These are phyloP conservation scores for Colletotrichum costaricense DNA, from an alignment of 2,329 filamentous ascomycete species.

Conservation along the genomic window DNA sequence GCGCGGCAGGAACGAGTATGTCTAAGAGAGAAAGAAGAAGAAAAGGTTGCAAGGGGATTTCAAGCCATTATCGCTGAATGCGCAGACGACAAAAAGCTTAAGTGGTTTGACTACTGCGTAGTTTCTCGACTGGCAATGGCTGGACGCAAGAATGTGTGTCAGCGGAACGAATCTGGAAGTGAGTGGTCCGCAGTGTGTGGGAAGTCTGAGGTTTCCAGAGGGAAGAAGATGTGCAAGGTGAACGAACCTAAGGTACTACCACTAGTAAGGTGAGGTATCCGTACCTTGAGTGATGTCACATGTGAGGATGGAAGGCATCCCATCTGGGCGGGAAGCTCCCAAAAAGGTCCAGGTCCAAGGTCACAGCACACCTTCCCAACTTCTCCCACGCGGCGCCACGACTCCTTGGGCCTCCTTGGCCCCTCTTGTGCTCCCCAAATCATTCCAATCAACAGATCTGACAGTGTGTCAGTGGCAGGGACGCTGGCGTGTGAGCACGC, in stretches of 20 bases:
- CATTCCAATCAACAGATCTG: slow-evolving; percentile 8
- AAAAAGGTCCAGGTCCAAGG: slow-evolving; percentile 23
- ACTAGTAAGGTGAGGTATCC: not conserved
- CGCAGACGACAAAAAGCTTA: slow-evolving; percentile 27
- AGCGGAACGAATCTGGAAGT: slow-evolving; percentile 27
- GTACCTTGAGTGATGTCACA: slow-evolving; percentile 34
- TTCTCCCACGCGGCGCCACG: not conserved
- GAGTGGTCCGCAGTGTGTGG: slow-evolving; percentile 19
- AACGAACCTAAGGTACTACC: no score
- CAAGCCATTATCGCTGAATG: slow-evolving; percentile 24
- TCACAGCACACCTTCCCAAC: slow-evolving; percentile 1
- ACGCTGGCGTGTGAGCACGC: slow-evolving; percentile 12
- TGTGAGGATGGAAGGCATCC: slow-evolving; percentile 25
- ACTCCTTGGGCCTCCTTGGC: not conserved
- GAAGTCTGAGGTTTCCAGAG: slow-evolving; percentile 8
- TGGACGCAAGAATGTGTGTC: slow-evolving; percentile 25
- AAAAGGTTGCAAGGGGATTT: slow-evolving; percentile 16
- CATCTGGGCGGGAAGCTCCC: slow-evolving; percentile 18
- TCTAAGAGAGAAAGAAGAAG: slow-evolving; percentile 19
- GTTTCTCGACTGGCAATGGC: not conserved
- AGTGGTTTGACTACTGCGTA: not conserved
- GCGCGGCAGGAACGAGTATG: slow-evolving; percentile 30
- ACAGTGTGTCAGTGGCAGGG: slow-evolving; percentile 17
- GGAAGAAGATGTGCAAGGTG: not conserved
- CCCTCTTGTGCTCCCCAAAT: not conserved